These are phyloP conservation scores for Yarrowia galli DNA, from an alignment of 1,139 yeast species.

Conservation along the genomic window DNA sequence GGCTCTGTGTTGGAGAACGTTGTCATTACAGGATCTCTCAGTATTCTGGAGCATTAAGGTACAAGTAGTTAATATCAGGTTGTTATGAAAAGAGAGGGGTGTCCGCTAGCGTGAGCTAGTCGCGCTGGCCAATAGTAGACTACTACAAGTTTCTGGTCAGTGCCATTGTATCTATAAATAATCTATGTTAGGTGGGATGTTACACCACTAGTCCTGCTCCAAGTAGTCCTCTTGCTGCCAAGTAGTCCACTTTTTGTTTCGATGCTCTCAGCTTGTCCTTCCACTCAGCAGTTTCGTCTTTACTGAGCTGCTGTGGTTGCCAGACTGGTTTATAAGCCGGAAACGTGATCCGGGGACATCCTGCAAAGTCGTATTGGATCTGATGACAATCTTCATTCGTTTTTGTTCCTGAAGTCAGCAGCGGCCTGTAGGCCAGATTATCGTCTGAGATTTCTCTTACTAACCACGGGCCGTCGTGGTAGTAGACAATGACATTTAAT, in stretches of 20 bases:
- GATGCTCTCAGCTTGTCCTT: conserved; percentile 14
- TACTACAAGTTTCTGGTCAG: too few relatives aligned
- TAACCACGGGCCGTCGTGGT: conserved; percentile 3
- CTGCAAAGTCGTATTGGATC: conserved; percentile 28
- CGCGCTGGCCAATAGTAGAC: too few relatives aligned
- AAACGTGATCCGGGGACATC: conserved; percentile 28
- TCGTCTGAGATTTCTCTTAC: conserved; percentile 6
- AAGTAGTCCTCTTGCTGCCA: conserved; percentile 3
- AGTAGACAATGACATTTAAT: conserved; percentile 26
- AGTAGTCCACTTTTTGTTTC: conserved; percentile 30
- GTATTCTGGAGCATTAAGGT: conserved; percentile 85
- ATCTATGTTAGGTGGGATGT: neutral
- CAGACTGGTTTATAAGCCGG: conserved; percentile 23
- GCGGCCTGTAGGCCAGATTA: neutral
- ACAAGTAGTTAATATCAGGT: neutral
- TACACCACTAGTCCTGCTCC: conserved; percentile 13
- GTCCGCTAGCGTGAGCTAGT: too few relatives aligned
- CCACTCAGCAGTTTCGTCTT: conserved; percentile 16
- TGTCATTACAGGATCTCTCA: conserved; percentile 95
- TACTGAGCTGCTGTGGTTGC: conserved; percentile 22
- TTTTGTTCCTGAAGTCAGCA: conserved; percentile 10
- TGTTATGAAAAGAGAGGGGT: neutral
- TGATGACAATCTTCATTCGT: conserved; percentile 17
- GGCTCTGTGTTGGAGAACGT: conserved; percentile 94
- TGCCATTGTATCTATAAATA: neutral